Evolutionary conservation across 164 flowering plant genomes (phyloP), one percentile per base, ranked within the genome.

Genomic region (Chimonanthus praecox): DNA sequence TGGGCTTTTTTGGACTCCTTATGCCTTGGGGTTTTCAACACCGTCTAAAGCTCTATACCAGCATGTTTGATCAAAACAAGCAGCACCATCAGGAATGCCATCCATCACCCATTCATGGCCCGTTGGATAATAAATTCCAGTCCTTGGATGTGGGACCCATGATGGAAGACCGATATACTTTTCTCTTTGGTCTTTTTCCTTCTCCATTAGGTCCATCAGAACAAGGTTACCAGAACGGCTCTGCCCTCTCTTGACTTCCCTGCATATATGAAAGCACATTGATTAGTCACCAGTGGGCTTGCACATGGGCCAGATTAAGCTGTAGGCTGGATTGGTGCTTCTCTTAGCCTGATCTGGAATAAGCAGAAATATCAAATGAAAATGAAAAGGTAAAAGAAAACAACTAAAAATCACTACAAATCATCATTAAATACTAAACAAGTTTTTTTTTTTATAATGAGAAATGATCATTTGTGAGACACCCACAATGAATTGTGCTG

Each of bases 111-210:
- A 15, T 68, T 90, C 96, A 4, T 88, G 89, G 5, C 93, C 96
- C 77, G 71, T 67, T 0, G 93, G 96, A 54, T 80, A 78, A 73
- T 87, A 90, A 67, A 90, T 89, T 3, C 96, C 96, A 0, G 84
- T 84, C 1, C 89, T 84, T 10, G 88, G 85, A 78, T 90, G 89
- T 6, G 96, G 93, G 3, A 87, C 78, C 95, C 95, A 90, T 11
- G 68, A 69, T 3, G 75, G 15, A 9, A 16, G 44, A 16, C 74
- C 51, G 1, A 18, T 4, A 15, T 47, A 67, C 5, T 43, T 45
- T 47, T 50, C 48, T 46, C 45, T 58, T n/a, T 64, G 46, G 48
- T 33, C 33, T 1, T 9, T 5, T 33, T 6, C 44, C 62, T 58
- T n/a, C 13, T 65, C 44, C 49, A 33, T 33, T 33, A 33, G 33